Conservation (phyloP, 2,329 filamentous ascomycete genomes). For the Aureobasidium sp. region DNA sequence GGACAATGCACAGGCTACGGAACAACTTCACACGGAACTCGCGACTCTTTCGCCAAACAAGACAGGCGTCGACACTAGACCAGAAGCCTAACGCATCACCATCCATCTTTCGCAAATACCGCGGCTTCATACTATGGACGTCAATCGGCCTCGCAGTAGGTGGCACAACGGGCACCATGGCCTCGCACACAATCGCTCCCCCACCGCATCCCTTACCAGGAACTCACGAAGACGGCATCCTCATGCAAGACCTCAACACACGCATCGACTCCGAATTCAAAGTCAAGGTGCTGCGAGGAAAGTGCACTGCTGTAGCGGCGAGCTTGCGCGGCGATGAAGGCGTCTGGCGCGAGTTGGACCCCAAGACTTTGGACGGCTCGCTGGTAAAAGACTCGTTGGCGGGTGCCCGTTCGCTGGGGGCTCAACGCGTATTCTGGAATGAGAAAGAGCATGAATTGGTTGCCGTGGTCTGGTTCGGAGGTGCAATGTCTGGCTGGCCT, state of each 20-base stretch:
- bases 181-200: constrained; percentile 39
- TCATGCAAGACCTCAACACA: constrained; percentile 36
- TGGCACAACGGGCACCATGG: constrained; percentile 32
- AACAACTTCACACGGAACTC: not conserved
- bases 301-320: constrained; percentile 31
- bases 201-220: constrained; percentile 36
- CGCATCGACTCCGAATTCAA: constrained; percentile 42
- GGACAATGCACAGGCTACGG: constrained; percentile 1
- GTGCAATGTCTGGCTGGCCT: constrained; percentile 62
- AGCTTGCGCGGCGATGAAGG: constrained; percentile 16
- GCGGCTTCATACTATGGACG: constrained; percentile 21
- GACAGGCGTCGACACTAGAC: not conserved
- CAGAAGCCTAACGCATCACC: not conserved
- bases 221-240: constrained; percentile 36
- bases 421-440: constrained; percentile 60
- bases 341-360: constrained; percentile 16
- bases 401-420: constrained; percentile 36
- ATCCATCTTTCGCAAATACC: constrained; percentile 19
- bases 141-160: constrained; percentile 39
- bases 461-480: constrained; percentile 61
- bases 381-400: constrained; percentile 22
- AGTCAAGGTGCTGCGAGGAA: constrained; percentile 41
- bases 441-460: constrained; percentile 50
- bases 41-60: not conserved
- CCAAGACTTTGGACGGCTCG: not conserved